A percentile compares a stretch with the other conserved stretches of the same genome.
Evolutionary conservation across 1,284 basidiomycete species (phyloP).

Genomic region (Porodaedalea pini): DNA sequence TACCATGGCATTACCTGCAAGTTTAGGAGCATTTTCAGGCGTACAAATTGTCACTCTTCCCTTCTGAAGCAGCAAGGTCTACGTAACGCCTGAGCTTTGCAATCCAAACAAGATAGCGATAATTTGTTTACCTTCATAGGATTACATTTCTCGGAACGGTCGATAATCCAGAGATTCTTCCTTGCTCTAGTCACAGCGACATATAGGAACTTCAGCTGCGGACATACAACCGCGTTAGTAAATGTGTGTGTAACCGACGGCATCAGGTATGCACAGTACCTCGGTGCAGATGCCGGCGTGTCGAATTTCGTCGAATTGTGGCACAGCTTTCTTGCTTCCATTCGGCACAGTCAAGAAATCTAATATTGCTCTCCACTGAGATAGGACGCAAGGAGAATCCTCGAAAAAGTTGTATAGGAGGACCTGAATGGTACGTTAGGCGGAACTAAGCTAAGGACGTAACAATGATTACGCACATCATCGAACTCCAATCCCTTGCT

Average conservation of each 20-base stretch:
- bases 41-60: constrained; percentile 42
- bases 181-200: constrained; percentile 68
- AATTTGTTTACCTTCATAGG: constrained; percentile 50
- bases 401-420: constrained; percentile 69
- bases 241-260: constrained; percentile 8
- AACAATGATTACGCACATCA: constrained; percentile 51
- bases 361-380: constrained; percentile 60
- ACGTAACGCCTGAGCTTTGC: background rate
- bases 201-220: constrained; percentile 64
- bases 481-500: constrained; percentile 75
- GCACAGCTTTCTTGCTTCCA: constrained; percentile 31
- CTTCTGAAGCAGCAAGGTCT: constrained; percentile 49
- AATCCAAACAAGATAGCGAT: background rate
- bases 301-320: constrained; percentile 48
- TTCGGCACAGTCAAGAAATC: constrained; percentile 35
- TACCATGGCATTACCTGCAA: constrained; percentile 33
- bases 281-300: constrained; percentile 61
- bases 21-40: constrained; percentile 41
- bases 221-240: constrained; percentile 5
- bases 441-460: background rate
- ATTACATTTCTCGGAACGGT: constrained; percentile 51
- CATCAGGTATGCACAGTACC: constrained; percentile 34
- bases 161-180: constrained; percentile 65
- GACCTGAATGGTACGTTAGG: constrained; percentile 42
- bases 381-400: constrained; percentile 48